These are phyloP conservation scores for Coemansia brasiliensis DNA, from an alignment of 192 early-diverging fungal genomes.

Conservation along the genomic window DNA sequence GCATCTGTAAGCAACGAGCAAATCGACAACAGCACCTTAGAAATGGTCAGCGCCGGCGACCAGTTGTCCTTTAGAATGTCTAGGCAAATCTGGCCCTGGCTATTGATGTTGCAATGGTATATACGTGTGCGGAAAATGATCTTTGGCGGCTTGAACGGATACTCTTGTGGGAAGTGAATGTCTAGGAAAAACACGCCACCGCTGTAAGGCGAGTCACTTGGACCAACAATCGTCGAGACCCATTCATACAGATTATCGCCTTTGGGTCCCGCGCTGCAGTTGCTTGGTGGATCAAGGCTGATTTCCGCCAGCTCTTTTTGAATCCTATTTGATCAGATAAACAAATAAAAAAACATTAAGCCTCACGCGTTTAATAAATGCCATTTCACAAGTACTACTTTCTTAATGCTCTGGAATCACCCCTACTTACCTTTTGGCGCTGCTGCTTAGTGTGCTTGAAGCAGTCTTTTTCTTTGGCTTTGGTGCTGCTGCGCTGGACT, in stretches of 20 bases:
- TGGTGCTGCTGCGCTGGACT: constrained; percentile 10
- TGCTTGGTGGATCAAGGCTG: constrained; percentile 89
- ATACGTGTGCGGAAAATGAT: constrained; percentile 89
- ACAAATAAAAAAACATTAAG: constrained; percentile 12
- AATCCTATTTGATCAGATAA: constrained; percentile 59
- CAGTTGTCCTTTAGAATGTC: constrained; percentile 98
- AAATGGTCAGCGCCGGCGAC: constrained; percentile 93
- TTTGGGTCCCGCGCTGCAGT: constrained; percentile 94
- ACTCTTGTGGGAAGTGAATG: constrained; percentile 88
- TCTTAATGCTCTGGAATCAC: constrained; percentile 6
- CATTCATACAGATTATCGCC: constrained; percentile 96
- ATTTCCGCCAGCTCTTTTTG: constrained; percentile 98
- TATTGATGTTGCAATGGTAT: constrained; percentile 97
- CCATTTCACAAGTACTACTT: neutral
- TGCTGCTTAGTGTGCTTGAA: constrained; percentile 57
- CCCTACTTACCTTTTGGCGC: constrained; percentile 59
- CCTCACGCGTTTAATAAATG: constrained; percentile 4
- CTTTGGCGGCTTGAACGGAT: constrained; percentile 97
- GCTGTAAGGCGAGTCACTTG: constrained; percentile 84
- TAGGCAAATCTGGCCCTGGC: constrained; percentile 86
- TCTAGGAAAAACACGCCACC: constrained; percentile 93
- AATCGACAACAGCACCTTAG: constrained; percentile 93
- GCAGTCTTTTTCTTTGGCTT: constrained; percentile 40
- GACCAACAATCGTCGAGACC: constrained; percentile 92
- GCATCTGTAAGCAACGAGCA: constrained; percentile 92